Conservation (phyloP, 1,284 basidiomycete species). For the Fomitopsis pinicola region DNA sequence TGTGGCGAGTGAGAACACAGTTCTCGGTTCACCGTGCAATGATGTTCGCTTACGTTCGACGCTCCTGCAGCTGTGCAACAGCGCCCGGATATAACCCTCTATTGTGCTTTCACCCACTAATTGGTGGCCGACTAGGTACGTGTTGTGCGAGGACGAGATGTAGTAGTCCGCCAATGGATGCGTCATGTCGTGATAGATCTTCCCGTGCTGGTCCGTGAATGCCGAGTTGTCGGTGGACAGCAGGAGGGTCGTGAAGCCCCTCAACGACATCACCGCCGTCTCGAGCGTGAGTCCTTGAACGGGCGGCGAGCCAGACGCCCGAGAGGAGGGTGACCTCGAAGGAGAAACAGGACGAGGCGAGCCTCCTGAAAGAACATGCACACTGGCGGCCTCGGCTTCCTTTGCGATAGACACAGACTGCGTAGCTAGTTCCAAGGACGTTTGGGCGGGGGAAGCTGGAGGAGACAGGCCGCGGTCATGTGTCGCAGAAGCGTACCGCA, state of each 20-base stretch:
- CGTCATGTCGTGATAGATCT: conserved; percentile 67
- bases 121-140: conserved; percentile 94
- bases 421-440: conserved; percentile 19
- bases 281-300: conserved; percentile 16
- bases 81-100: conserved; percentile 93
- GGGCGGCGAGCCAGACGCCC: conserved; percentile 4
- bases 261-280: conserved; percentile 42
- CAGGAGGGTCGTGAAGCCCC: conserved; percentile 74
- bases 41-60: conserved; percentile 72
- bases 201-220: conserved; percentile 40
- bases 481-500: conserved; percentile 41
- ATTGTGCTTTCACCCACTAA: conserved; percentile 91
- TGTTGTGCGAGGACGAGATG: conserved; percentile 95
- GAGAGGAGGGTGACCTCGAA: conserved; percentile 9
- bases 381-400: not conserved
- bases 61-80: conserved; percentile 87
- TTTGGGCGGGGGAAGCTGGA: conserved; percentile 20
- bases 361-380: not conserved
- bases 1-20: not conserved
- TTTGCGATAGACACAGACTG: conserved; percentile 10
- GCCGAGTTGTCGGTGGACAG: conserved; percentile 64
- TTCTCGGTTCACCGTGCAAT: not conserved
- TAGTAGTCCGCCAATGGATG: conserved; percentile 85
- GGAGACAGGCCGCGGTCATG: conserved; percentile 8
- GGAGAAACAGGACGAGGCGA: conserved; percentile 6